A percentile compares a stretch with the other conserved stretches of the same genome.
These are phyloP conservation scores for Penicillium paradoxum DNA, from an alignment of 495 filamentous ascomycete genomes.

Conservation along the genomic window DNA sequence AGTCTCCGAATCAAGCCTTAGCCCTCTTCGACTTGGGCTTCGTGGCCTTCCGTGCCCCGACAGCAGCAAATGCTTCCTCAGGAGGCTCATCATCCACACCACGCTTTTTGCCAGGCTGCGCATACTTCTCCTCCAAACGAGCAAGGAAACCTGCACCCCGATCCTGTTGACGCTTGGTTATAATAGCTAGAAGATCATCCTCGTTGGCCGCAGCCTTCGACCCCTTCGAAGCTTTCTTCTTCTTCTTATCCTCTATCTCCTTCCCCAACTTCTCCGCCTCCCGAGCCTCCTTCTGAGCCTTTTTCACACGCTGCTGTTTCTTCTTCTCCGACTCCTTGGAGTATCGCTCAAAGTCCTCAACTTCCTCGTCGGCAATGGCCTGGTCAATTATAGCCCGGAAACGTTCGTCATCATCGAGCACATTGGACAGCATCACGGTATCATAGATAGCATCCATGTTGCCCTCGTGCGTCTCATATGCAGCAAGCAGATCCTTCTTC, in stretches of 20 bases:
- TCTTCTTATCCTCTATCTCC: conserved; percentile 62
- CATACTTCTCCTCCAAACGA: conserved; percentile 27
- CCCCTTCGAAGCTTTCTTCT: conserved; percentile 36
- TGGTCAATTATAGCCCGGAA: conserved; percentile 75
- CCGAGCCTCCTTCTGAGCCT: conserved; percentile 58
- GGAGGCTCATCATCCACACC: conserved; percentile 24
- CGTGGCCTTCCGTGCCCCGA: conserved; percentile 21
- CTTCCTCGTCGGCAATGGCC: conserved; percentile 66
- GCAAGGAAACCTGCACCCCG: conserved; percentile 24
- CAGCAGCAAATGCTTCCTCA: conserved; percentile 33
- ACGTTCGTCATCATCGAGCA: conserved; percentile 79
- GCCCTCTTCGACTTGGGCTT: conserved; percentile 16
- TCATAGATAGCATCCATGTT: conserved; percentile 73
- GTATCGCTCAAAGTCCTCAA: conserved; percentile 62
- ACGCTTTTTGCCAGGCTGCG: conserved; percentile 24
- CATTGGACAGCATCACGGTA: conserved; percentile 77
- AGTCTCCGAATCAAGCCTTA: conserved; percentile 10
- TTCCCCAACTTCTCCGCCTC: conserved; percentile 71
- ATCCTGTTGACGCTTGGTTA: conserved; percentile 24
- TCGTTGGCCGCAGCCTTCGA: conserved; percentile 13
- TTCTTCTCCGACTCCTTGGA: conserved; percentile 63
- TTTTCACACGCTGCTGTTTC: conserved; percentile 57
- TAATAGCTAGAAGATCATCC: conserved; percentile 23
- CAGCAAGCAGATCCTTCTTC: conserved; percentile 64
- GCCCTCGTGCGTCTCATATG: conserved; percentile 65